These are phyloP conservation scores for Hyaloraphidium curvatum DNA, from an alignment of 192 early-diverging fungal genomes.

Conservation along the genomic window DNA sequence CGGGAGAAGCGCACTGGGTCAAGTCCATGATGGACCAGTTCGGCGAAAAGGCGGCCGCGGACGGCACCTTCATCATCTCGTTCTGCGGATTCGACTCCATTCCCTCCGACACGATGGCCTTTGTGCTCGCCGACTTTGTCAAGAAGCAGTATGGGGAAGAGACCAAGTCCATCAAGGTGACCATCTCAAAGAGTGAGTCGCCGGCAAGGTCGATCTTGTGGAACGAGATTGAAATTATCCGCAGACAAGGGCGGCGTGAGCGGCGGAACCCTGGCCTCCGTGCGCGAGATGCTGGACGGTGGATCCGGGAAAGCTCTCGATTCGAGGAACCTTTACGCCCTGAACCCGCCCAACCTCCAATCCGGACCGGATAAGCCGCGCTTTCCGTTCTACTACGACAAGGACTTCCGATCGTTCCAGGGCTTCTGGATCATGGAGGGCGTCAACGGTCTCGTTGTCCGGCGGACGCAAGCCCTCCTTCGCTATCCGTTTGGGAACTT, in stretches of 20 bases:
- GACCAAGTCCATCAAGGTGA: constrained; percentile 39
- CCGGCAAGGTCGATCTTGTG: too few species aligned
- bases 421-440: constrained; percentile 37
- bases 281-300: too few species aligned
- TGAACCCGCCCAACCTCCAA: too few species aligned
- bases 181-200: constrained; percentile 21
- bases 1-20: constrained; percentile 58
- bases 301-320: too few species aligned
- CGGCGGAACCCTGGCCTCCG: too few species aligned
- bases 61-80: neutral
- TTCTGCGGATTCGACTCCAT: constrained; percentile 80
- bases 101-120: constrained; percentile 68
- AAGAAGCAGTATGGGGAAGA: constrained; percentile 22
- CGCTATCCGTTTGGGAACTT: constrained; percentile 33
- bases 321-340: too few species aligned
- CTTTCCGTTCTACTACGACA: constrained; percentile 29
- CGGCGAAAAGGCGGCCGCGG: constrained; percentile 33
- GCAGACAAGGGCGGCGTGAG: too few species aligned
- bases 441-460: constrained; percentile 41
- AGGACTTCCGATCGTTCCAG: constrained; percentile 38
- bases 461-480: constrained; percentile 34
- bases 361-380: too few species aligned
- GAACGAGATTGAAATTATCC: too few species aligned
- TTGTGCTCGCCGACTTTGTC: constrained; percentile 40
- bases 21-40: constrained; percentile 41